Base-by-base conservation (phyloP, 306 rosid species). In the Hippophae tibetana region DNA sequence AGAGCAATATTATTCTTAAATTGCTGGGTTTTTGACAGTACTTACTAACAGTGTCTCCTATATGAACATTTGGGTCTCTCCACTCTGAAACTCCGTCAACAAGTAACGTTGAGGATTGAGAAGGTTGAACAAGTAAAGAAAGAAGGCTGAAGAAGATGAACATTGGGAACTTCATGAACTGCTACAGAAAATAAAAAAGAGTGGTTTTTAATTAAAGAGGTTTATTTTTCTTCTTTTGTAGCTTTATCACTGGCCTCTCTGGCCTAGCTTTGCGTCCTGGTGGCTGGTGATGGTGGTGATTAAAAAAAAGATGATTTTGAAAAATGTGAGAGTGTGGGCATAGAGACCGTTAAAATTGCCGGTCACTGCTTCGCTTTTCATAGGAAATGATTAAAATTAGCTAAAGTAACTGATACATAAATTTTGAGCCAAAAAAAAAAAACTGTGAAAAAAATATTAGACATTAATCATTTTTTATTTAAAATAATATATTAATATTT, bases 21-120 rank as follows among this genome's bases (percentile, higher is more conserved):
- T 31, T 31, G 38, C 38, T 31, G 38, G 38, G 38, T 31, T 31
- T 18, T 18, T 18, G 38, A 31, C 4, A 31, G 25, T 11, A 78
- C 95, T 79, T 78, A 90, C 98, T 63, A 64, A 90, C 70, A 59
- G 95, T 77, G 31, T 90, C 98, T 69, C 98, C 96, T n/a, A 85
- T 74, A 57, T 76, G 80, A 62, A 85, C 96, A 67, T 63, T 69
- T 7, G 96, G 89, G 12, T 81, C 68, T 65, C 87, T 90, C 98
- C 95, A 83, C 61, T 83, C 74, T 65, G 84, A 79, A 81, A 82
- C 75, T 66, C 98, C 98, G 69, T 90, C 87, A 9, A 90, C 87
- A 27, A 80, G 69, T 56, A 79, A 69, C 31, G 84, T 72, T 41
- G 84, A 58, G 56, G 89, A 87, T 44, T 64, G 75, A 65, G 86